These are phyloP conservation scores for Talaromyces marneffei DNA, from an alignment of 2,329 filamentous ascomycete species.

Conservation along the genomic window DNA sequence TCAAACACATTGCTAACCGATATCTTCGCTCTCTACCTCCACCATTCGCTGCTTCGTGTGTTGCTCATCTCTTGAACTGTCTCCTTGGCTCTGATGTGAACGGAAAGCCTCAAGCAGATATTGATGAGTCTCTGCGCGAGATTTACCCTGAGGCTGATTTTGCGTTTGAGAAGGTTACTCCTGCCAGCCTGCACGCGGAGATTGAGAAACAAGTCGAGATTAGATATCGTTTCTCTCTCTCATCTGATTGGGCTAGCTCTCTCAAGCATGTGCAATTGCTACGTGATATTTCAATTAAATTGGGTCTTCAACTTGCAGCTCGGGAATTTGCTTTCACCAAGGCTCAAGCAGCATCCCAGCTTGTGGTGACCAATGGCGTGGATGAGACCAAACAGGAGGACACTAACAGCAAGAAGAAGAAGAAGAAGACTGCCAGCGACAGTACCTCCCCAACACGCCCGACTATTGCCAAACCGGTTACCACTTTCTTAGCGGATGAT, in stretches of 20 bases:
- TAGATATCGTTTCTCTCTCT: conserved; percentile 71
- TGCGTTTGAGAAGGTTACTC: conserved; percentile 71
- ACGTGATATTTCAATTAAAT: conserved; percentile 79
- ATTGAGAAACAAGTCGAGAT: conserved; percentile 66
- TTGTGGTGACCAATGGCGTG: conserved; percentile 34
- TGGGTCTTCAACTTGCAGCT: conserved; percentile 80
- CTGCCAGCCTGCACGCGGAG: conserved; percentile 61
- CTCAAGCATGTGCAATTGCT: conserved; percentile 76
- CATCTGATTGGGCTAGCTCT: conserved; percentile 59
- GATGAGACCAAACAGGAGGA: conserved; percentile 26
- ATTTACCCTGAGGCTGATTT: conserved; percentile 80
- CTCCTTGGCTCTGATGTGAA: conserved; percentile 74
- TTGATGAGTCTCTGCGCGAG: conserved; percentile 65
- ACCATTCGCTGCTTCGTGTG: conserved; percentile 70
- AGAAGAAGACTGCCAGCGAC: conserved; percentile 49
- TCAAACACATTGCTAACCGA: conserved; percentile 82
- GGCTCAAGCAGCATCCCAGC: conserved; percentile 31
- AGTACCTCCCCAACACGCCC: conserved; percentile 43
- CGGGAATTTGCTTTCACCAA: conserved; percentile 68
- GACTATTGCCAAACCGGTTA: conserved; percentile 41
- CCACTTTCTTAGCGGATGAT: conserved; percentile 76
- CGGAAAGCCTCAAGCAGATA: conserved; percentile 67
- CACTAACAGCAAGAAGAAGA: conserved; percentile 46
- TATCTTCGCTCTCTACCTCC: conserved; percentile 75
- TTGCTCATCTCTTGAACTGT: conserved; percentile 89